phyloP scores from a whole-genome alignment of 2,329 filamentous ascomycete genomes.

The Colletotrichum sp. region DNA sequence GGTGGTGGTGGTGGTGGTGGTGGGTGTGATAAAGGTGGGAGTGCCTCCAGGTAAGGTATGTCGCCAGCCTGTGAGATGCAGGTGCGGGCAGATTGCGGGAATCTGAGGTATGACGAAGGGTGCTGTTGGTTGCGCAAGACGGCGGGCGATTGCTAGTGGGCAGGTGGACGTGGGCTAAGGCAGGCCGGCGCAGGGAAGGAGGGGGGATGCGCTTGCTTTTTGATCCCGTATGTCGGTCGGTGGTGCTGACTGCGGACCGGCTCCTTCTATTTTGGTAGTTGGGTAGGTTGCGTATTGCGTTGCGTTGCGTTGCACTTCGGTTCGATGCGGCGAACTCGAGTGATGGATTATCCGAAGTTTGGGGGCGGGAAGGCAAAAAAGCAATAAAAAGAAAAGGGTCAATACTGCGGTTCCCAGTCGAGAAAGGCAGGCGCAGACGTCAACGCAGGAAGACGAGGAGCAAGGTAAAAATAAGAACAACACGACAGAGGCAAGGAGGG shows the following conservation, averaged over 20 bases:
- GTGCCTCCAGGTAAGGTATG: not conserved
- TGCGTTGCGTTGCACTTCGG: not conserved
- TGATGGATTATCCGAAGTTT: not conserved
- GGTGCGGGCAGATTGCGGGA: not conserved
- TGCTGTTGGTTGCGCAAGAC: not conserved
- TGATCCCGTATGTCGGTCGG: not conserved
- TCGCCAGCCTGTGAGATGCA: not conserved
- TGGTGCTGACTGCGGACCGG: not conserved
- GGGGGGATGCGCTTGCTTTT: not conserved
- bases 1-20: not conserved
- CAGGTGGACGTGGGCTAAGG: not conserved
- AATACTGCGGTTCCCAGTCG: not conserved
- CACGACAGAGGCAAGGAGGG: not conserved
- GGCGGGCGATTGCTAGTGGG: not conserved
- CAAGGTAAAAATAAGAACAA: not conserved
- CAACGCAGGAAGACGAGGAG: not conserved
- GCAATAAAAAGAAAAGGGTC: not conserved
- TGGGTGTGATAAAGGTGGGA: not conserved
- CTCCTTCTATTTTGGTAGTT: not conserved
- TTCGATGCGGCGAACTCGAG: not conserved
- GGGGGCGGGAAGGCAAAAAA: not conserved
- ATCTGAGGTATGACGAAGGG: not conserved
- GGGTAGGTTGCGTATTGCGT: not conserved
- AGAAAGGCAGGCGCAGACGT: not conserved
- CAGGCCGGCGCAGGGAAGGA: not conserved